Base-by-base conservation (phyloP, 352 stramenopile genomes). In the Globisporangium cystogenes region DNA sequence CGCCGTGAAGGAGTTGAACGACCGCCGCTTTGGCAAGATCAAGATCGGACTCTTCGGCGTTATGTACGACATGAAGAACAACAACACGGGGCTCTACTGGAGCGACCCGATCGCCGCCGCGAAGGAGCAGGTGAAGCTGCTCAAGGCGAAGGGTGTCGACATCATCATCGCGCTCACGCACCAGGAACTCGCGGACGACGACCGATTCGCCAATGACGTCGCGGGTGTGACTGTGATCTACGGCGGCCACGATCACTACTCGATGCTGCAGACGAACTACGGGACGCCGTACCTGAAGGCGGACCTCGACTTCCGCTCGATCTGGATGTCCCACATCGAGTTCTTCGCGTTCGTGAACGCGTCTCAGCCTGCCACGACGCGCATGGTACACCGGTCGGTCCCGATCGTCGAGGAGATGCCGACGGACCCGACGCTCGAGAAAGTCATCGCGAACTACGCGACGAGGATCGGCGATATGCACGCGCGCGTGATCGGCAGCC, bases 51-150 rank as follows among this genome's bases (percentile, higher is more conserved):
- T 88, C 33, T 89, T 89, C 41, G 81, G 81, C 31, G 66, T 91
- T 60, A 86, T 91, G 76, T 91, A 91, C 66, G 65, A 89, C 65
- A 85, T 91, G 73, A 62, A 88, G 46, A 63, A 78, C 49, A 51
- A 68, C 21, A 83, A 60, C 56, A 86, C 82, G 57, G 80, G 74
- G 0, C 29, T 87, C 23, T 86, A 75, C 68, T 90, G 80, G 77
- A 62, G 62, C 27, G 77, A 91, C 53, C 77, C 72, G 11, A 73
- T 91, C 46, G 58, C 67, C 21, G 68, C 74, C 7, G 76, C 74
- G 27, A 76, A 75, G 44, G 48, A 67, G 40, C 74, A 87, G 51
- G 77, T 89, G 35, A 67, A 70, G 24, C 18, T 42, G 14, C 27
- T 86, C 1, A 43, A 76, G 44, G 48, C 69, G 1, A 47, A 74